Conservation (phyloP, 768 basidiomycete species). For the Collybia sp. region DNA sequence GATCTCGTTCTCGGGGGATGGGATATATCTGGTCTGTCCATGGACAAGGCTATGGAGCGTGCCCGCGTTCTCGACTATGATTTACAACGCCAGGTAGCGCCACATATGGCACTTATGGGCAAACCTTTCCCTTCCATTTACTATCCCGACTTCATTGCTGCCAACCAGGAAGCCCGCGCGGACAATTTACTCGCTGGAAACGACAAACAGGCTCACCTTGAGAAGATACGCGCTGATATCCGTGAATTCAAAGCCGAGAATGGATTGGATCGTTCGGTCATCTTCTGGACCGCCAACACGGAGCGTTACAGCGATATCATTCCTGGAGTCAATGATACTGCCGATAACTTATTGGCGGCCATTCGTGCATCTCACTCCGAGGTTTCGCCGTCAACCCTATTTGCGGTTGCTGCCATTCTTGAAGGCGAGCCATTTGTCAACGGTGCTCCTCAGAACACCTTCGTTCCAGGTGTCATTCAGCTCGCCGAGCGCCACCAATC, state of each 20-base stretch:
- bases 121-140: constrained; percentile 92
- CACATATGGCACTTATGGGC: constrained; percentile 75
- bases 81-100: constrained; percentile 91
- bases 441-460: constrained; percentile 98
- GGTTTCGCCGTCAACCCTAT: constrained; percentile 94
- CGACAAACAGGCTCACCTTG: constrained; percentile 89
- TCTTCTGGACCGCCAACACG: constrained; percentile 99
- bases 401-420: constrained; percentile 93
- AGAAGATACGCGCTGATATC: constrained; percentile 90
- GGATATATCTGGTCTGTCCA: constrained; percentile 85
- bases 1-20: constrained; percentile 97
- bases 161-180: constrained; percentile 94
- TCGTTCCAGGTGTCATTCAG: constrained; percentile 91
- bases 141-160: constrained; percentile 96
- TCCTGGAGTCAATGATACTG: constrained; percentile 92
- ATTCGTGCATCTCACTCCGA: constrained; percentile 86
- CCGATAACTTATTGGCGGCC: constrained; percentile 76
- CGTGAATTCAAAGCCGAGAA: constrained; percentile 86
- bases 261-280: constrained; percentile 79
- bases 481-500: constrained; percentile 86
- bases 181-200: constrained; percentile 86
- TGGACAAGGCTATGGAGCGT: constrained; percentile 93
- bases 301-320: constrained; percentile 97
- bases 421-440: constrained; percentile 96
- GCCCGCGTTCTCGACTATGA: constrained; percentile 94